A percentile compares a stretch with the other conserved stretches of the same genome.
phyloP scores from a whole-genome alignment of 2,329 filamentous ascomycete species.

The Epichloe sylvatica region DNA sequence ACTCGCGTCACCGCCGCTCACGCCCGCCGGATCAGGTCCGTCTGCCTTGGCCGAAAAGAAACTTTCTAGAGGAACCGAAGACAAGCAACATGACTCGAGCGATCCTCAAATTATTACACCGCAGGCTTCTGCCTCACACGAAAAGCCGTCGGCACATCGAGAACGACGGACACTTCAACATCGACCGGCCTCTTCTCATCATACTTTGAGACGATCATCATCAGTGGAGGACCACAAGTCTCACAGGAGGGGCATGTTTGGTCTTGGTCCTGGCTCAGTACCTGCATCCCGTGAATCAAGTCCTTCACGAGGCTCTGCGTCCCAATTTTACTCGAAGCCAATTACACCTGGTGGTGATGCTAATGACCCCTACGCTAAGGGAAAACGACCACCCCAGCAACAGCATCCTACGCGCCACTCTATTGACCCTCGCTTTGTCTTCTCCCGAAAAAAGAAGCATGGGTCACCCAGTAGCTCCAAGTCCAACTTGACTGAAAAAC shows the following conservation, averaged over 20 bases:
- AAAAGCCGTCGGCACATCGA: slow-evolving; percentile 30
- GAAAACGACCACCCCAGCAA: slow-evolving; percentile 57
- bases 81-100: slow-evolving; percentile 24
- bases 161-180: slow-evolving; percentile 27
- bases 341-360: slow-evolving; percentile 69
- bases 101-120: slow-evolving; percentile 47
- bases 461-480: slow-evolving; percentile 41
- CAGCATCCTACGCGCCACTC: slow-evolving; percentile 46
- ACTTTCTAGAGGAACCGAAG: slow-evolving; percentile 19
- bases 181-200: slow-evolving; percentile 29
- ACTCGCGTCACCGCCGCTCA: slow-evolving; percentile 79
- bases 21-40: slow-evolving; percentile 59
- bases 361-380: slow-evolving; percentile 79
- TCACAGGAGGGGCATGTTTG: slow-evolving; percentile 43
- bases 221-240: slow-evolving; percentile 25
- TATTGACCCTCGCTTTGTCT: slow-evolving; percentile 74
- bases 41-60: slow-evolving; percentile 17
- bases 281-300: slow-evolving; percentile 48
- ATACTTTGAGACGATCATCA: slow-evolving; percentile 27
- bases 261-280: slow-evolving; percentile 36
- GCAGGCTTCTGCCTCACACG: slow-evolving; percentile 47
- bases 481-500: slow-evolving; percentile 40
- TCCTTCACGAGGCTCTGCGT: slow-evolving; percentile 49
- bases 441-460: slow-evolving; percentile 59
- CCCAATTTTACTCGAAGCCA: slow-evolving; percentile 54